A percentile compares a stretch with the other conserved stretches of the same genome.
These are phyloP conservation scores for Pseudogymnoascus sp. DNA, from an alignment of 2,329 filamentous ascomycete genomes.

Conservation along the genomic window DNA sequence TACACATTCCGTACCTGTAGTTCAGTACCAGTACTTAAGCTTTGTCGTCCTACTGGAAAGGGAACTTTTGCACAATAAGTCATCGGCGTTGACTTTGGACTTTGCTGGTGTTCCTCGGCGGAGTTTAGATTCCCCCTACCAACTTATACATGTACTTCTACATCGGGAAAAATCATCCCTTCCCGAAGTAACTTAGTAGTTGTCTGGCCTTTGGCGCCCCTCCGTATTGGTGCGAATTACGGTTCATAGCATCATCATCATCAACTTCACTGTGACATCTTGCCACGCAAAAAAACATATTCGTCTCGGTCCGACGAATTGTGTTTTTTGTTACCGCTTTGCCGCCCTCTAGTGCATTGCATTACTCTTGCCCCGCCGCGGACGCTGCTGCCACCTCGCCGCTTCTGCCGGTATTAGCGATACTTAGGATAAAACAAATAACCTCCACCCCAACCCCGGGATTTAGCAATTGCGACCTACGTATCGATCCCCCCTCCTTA, in stretches of 20 bases:
- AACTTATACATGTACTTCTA: conserved; percentile 1
- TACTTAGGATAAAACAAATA: not conserved
- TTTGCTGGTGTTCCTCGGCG: not conserved
- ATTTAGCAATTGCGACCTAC: conserved; percentile 2
- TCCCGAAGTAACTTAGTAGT: not conserved
- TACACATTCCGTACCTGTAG: not conserved
- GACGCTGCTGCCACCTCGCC: conserved; percentile 8
- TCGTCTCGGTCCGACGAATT: not conserved
- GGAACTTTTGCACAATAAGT: not conserved
- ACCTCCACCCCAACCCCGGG: conserved; percentile 2
- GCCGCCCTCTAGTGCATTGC: conserved; percentile 3
- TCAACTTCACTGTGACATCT: conserved; percentile 1
- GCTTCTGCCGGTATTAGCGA: conserved; percentile 4
- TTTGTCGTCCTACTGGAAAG: not conserved
- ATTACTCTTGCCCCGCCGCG: not conserved
- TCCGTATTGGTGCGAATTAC: not conserved
- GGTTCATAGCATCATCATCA: not conserved
- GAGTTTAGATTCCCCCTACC: not conserved
- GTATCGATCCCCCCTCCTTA: not conserved
- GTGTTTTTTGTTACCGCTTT: conserved; percentile 2
- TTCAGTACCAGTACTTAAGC: not conserved
- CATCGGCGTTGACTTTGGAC: not conserved
- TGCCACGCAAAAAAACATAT: not conserved
- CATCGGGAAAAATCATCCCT: not conserved
- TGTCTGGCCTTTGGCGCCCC: conserved; percentile 3